Conservation (phyloP, 768 basidiomycete genomes). For the Leccinum disarticulatum region DNA sequence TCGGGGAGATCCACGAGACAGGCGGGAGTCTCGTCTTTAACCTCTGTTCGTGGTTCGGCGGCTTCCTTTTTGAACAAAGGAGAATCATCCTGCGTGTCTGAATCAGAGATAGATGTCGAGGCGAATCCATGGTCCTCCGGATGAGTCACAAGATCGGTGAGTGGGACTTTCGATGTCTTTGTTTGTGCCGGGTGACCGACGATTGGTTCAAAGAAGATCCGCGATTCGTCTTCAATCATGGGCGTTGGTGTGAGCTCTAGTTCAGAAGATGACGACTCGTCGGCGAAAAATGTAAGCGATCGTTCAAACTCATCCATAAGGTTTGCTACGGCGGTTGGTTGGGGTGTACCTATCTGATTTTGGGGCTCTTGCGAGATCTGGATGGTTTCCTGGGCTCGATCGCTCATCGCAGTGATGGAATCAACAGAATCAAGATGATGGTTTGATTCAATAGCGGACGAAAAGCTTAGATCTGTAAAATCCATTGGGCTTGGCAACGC, state of each 20-base stretch:
- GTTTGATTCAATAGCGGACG: not conserved
- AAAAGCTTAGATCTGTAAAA: not conserved
- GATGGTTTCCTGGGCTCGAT: not conserved
- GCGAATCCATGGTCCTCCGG: no score
- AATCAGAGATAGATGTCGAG: not conserved
- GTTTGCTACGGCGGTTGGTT: not conserved
- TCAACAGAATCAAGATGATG: not conserved
- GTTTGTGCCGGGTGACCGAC: not conserved
- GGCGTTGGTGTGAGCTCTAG: not conserved
- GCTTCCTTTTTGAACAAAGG: not conserved
- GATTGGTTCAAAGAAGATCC: not conserved
- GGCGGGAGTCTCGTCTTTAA: not conserved
- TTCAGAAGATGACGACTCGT: not conserved
- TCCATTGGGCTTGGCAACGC: not conserved
- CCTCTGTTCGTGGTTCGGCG: not conserved
- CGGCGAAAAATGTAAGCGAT: constrained; percentile 1
- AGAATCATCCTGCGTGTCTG: not conserved
- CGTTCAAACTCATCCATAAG: constrained; percentile 12
- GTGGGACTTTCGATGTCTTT: not conserved
- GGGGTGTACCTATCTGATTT: not conserved
- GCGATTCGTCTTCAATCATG: not conserved
- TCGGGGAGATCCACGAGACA: not conserved
- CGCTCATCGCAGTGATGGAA: not conserved
- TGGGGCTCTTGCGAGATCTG: not conserved
- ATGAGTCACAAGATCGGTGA: not conserved